phyloP scores from a whole-genome alignment of 2,329 filamentous ascomycete genomes.

The Cladosporium halotolerans region DNA sequence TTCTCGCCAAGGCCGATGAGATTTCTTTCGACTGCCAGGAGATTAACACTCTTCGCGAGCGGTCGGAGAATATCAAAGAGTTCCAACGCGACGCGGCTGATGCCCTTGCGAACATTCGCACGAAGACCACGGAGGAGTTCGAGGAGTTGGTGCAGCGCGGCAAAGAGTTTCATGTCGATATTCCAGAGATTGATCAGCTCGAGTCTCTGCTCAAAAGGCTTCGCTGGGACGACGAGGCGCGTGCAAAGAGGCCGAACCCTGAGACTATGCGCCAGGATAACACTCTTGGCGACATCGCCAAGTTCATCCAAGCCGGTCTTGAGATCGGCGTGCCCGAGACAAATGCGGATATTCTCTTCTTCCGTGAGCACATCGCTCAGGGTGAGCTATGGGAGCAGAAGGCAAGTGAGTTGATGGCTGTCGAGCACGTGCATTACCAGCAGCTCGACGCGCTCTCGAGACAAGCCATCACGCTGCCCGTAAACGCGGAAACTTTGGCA shows the following conservation, averaged over 20 bases:
- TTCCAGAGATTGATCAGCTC: constrained; percentile 78
- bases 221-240: constrained; percentile 79
- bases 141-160: constrained; percentile 89
- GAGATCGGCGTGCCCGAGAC: constrained; percentile 71
- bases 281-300: constrained; percentile 69
- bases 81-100: constrained; percentile 73
- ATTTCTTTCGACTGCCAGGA: constrained; percentile 92
- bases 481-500: constrained; percentile 71
- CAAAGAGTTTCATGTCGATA: constrained; percentile 82
- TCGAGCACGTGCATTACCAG: constrained; percentile 85
- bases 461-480: constrained; percentile 74
- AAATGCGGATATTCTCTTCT: constrained; percentile 71
- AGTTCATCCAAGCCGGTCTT: constrained; percentile 70
- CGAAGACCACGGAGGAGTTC: constrained; percentile 64
- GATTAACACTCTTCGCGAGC: constrained; percentile 77
- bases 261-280: constrained; percentile 47
- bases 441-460: constrained; percentile 86
- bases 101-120: constrained; percentile 60
- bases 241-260: constrained; percentile 39
- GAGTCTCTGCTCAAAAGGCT: constrained; percentile 76
- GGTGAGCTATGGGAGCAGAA: constrained; percentile 90
- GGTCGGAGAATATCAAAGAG: constrained; percentile 72
- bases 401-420: constrained; percentile 85
- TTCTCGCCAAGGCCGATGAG: constrained; percentile 75
- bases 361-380: constrained; percentile 66